A percentile compares a stretch with the other conserved stretches of the same genome.
Evolutionary conservation across 1,284 basidiomycete species (phyloP).

Genomic region (Veloboletus limbatus): DNA sequence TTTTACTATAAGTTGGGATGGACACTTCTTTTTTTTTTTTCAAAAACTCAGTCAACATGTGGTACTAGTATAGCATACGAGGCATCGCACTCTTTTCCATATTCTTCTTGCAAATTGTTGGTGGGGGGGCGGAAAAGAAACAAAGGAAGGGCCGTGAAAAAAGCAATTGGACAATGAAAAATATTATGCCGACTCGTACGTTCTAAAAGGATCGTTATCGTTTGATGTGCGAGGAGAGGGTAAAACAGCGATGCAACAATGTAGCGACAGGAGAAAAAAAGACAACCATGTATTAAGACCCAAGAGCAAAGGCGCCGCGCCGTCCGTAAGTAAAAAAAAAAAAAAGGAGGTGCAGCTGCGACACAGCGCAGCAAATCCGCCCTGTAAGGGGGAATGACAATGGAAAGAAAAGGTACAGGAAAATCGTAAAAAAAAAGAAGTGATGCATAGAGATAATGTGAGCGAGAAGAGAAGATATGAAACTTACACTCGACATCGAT

Average conservation of each 20-base stretch:
- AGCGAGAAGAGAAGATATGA: constrained; percentile 9
- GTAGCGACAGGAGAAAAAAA: constrained; percentile 27
- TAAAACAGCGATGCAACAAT: constrained; percentile 32
- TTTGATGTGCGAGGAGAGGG: constrained; percentile 19
- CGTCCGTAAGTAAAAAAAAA: constrained; percentile 25
- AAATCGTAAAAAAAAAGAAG: constrained; percentile 14
- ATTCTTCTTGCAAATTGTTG: constrained; percentile 9
- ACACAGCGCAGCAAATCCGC: constrained; percentile 24
- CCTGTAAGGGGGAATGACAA: constrained; percentile 6
- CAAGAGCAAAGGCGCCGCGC: constrained; percentile 20
- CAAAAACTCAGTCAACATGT: too few species aligned
- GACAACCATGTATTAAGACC: constrained; percentile 31
- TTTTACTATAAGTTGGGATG: too few species aligned
- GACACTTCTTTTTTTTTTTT: too few species aligned
- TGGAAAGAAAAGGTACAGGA: constrained; percentile 13
- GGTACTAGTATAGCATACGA: constrained; percentile 16
- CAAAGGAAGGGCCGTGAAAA: constrained; percentile 2
- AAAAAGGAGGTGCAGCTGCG: constrained; percentile 13
- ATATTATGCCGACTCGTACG: constrained; percentile 27
- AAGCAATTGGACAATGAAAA: constrained; percentile 12
- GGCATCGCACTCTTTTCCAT: constrained; percentile 2
- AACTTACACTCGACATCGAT: constrained; percentile 21
- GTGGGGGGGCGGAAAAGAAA: background rate
- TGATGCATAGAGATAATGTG: constrained; percentile 34
- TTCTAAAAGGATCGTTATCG: constrained; percentile 25